Base-by-base conservation (phyloP, 2,329 filamentous ascomycete genomes). In the Xylariales sp. region DNA sequence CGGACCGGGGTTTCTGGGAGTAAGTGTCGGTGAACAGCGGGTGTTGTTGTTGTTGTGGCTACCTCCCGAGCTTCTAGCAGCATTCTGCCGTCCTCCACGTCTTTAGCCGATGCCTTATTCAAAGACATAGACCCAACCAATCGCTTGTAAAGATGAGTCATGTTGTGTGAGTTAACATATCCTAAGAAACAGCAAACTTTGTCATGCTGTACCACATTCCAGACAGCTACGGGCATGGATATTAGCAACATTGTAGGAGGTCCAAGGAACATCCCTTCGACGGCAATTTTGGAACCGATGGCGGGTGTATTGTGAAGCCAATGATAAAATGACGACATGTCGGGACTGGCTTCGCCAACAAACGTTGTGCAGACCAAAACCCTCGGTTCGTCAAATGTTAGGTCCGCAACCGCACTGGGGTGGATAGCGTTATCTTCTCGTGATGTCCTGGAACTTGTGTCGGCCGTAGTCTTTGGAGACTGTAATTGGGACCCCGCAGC, bases 291-390 rank as follows among this genome's bases (percentile, higher is more conserved):
- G 16, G 85, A 83, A 0, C 86, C 85, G 3, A 87, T 82, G 0
- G 84, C 78, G 1, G 88, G 87, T 0, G 84, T 84, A 70, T 87
- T 86, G 53, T 87, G 85, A n/a, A 91, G 81, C 89, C 89, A 91
- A 69, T 89, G 85, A 65, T 89, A 86, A 75, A 90, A 90, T 30
- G 84, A 89, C 3, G 86, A 85, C 87, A 90, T 90, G 69, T 90
- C 88, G 12, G 87, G 83, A 71, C 86, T 90, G 3, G 88, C 86
- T 71, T 90, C 88, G 34, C 88, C 88, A 34, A 90, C 86, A 74
- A 90, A 90, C 0, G 88, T 90, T 0, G 89, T 91, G 75, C 89
- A 90, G 1, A 90, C 88, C 10, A 91, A 79, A n/a, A 90, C 86
- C 69, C 89, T 83, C 8, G 85, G 82, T 72, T 90, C 87, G 39